These are phyloP conservation scores for Perkinsus olseni DNA, from an alignment of 169 alveolate species.

Conservation along the genomic window DNA sequence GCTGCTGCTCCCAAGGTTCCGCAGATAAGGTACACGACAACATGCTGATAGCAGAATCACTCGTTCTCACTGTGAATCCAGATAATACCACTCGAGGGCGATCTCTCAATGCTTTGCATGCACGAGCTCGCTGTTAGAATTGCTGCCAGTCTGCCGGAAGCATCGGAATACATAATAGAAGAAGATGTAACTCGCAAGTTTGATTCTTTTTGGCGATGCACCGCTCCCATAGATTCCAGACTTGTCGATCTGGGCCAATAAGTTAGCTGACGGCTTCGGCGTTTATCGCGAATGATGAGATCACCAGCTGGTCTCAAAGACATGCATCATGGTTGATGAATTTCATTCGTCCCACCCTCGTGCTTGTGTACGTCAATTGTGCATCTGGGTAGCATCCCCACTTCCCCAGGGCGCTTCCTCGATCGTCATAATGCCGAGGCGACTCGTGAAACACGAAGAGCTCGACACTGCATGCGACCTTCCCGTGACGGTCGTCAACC, in stretches of 20 bases:
- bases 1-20: neutral
- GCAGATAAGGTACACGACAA: neutral
- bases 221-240: neutral
- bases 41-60: no score
- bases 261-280: neutral
- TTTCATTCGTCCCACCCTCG: no score
- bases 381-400: no score
- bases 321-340: no score
- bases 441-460: no score
- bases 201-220: neutral
- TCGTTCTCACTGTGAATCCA: neutral
- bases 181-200: neutral
- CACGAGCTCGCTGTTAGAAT: neutral
- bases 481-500: no score
- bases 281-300: neutral
- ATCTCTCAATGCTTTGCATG: neutral
- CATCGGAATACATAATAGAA: neutral
- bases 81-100: neutral
- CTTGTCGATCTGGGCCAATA: neutral
- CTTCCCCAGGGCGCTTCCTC: no score
- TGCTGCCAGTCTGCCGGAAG: neutral
- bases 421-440: no score
- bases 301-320: no score
- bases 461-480: no score
- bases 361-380: no score